phyloP scores from a whole-genome alignment of 495 filamentous ascomycete species.

The Cladorrhinum samala region DNA sequence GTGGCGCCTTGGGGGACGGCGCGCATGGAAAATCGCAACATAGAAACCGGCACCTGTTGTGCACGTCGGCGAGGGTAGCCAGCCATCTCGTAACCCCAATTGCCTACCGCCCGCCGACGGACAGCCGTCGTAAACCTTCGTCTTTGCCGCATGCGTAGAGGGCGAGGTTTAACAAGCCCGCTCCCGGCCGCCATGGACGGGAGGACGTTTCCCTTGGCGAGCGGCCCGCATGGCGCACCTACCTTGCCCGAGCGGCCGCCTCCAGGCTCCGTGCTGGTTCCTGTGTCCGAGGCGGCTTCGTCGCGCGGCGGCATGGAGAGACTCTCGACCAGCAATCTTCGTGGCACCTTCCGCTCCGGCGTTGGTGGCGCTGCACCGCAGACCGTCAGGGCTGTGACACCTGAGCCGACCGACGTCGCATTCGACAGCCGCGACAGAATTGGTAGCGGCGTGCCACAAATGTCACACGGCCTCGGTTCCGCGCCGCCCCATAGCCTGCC shows the following conservation, averaged over 20 bases:
- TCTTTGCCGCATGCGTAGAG: conserved; percentile 13
- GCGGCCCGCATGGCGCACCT: conserved; percentile 8
- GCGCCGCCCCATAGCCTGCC: conserved; percentile 40
- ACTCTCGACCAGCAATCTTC: conserved; percentile 20
- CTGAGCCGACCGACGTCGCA: conserved; percentile 39
- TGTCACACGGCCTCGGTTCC: conserved; percentile 27
- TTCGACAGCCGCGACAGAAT: conserved; percentile 18
- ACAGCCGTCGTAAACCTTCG: too few species aligned
- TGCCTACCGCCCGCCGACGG: too few species aligned
- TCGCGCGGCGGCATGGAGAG: conserved; percentile 18
- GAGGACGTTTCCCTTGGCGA: conserved; percentile 8
- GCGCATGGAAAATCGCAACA: background rate
- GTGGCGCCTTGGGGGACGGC: background rate
- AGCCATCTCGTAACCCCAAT: too few species aligned
- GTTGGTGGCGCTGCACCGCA: conserved; percentile 13
- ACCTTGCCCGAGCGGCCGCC: conserved; percentile 19
- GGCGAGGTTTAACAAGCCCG: conserved; percentile 15
- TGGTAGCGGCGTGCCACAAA: conserved; percentile 19
- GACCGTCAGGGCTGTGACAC: conserved; percentile 49
- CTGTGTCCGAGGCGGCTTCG: conserved; percentile 22
- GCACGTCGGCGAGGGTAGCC: background rate
- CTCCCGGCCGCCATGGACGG: conserved; percentile 25
- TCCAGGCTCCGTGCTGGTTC: conserved; percentile 13
- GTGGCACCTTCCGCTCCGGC: conserved; percentile 20
- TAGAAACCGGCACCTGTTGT: background rate